Evolutionary conservation across 225 moss, liverwort and hornwort species (phyloP).

Genomic region (Polytrichum commune): DNA sequence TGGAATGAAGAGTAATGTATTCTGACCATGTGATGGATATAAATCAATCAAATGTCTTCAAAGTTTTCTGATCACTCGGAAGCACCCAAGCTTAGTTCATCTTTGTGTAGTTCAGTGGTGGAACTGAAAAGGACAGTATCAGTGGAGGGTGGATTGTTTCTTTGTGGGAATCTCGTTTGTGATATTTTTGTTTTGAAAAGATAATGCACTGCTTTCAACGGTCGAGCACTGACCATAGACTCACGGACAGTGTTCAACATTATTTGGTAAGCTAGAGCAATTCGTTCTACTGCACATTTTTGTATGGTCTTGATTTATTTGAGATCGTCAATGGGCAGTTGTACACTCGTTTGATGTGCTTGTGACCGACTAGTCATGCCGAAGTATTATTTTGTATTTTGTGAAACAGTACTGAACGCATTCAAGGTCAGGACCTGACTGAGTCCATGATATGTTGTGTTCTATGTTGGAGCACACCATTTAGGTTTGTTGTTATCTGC

Average conservation of each 20-base stretch:
- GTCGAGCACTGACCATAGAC: constrained; percentile 53
- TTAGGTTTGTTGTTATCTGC: neutral
- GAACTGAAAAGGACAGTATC: too few relatives aligned
- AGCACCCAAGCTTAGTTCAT: too few relatives aligned
- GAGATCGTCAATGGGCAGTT: constrained; percentile 19
- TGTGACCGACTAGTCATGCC: neutral
- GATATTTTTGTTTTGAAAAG: too few relatives aligned
- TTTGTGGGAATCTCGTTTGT: too few relatives aligned
- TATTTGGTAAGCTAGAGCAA: constrained; percentile 40
- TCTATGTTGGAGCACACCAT: too few relatives aligned
- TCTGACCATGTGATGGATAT: too few relatives aligned
- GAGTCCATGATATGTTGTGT: neutral
- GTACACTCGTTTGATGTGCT: constrained; percentile 17
- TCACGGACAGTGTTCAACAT: constrained; percentile 59
- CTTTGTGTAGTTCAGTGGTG: too few relatives aligned
- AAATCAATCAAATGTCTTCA: too few relatives aligned
- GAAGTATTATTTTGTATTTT: neutral
- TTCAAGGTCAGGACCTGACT: neutral
- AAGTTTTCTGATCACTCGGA: too few relatives aligned
- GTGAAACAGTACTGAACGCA: neutral
- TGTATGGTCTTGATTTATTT: constrained; percentile 33
- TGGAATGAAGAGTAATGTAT: too few relatives aligned
- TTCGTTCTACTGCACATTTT: constrained; percentile 28
- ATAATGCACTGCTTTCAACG: constrained; percentile 44
- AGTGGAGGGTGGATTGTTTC: too few relatives aligned